Evolutionary conservation across 768 basidiomycete genomes (phyloP), one percentile per base, ranked within the genome.

Genomic region (Nevesoporus exiguus): DNA sequence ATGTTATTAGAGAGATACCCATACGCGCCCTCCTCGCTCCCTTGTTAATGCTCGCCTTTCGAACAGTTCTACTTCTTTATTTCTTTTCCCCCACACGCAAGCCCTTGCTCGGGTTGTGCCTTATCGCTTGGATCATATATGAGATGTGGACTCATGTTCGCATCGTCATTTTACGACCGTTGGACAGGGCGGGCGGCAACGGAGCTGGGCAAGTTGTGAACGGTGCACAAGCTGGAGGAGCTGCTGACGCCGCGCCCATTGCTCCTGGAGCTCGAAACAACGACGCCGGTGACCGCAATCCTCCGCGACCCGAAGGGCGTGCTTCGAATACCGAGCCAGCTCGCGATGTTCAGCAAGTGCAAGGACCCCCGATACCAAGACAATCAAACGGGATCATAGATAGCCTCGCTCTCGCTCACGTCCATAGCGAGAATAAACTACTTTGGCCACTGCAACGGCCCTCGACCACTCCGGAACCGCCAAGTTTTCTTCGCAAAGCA

Each of bases 81-180:
- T 88, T 90, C 67, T 84, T 90, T 62, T 84, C 85, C 5, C 88
- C 88, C 0, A 78, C 85, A 7, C 77, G 85, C 59, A 86, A 87
- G 51, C 88, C 88, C 6, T 65, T 90, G 19, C 79, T 90, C 54
- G 85, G 82, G 33, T 59, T 87, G 36, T 71, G 89, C 52, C 77
- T 90, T 29, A 70, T 84, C 22, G 80, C 76, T 2, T 90, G 86
- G 86, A 80, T 88, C 67, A 51, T 85, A 24, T 90, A 87, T 65
- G 88, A 90, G 67, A 82, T 86, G 31, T 88, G 86, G 86, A 80
- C 78, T 48, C 84, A 84, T 24, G 77, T 90, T 53, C 78, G 84
- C 36, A 77, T 69, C 30, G 70, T 74, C 39, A 57, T 78, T 21
- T 58, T 71, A 70, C 60, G 80, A 62, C 46, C 62, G 75, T 27